Percentiles rank a stretch among this genome's conserved stretches.
phyloP scores from a whole-genome alignment of 2,329 filamentous ascomycete species.

The Aspergillus sergii region DNA sequence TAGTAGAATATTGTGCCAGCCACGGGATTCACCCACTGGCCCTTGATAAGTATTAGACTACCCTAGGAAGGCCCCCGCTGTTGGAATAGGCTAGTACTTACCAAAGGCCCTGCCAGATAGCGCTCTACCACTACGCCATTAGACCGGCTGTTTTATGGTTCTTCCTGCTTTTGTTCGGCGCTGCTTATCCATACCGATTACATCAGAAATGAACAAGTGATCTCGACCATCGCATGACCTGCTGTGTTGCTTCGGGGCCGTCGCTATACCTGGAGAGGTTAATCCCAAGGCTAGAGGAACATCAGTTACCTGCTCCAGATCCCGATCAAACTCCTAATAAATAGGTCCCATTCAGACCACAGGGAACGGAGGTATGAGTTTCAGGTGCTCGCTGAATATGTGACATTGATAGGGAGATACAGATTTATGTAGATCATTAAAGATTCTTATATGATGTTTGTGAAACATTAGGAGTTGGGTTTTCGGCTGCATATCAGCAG shows the following conservation, averaged over 20 bases:
- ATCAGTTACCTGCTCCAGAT: not conserved
- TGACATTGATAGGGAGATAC: not conserved
- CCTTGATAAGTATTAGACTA: no score
- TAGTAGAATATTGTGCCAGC: no score
- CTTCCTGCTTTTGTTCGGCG: no score
- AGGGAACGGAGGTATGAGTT: slow-evolving; percentile 7
- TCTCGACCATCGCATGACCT: not conserved
- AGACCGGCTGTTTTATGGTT: no score
- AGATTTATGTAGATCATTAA: slow-evolving; percentile 25
- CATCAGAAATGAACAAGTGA: not conserved
- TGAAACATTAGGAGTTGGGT: slow-evolving; percentile 21
- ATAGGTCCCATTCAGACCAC: not conserved
- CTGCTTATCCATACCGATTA: no score
- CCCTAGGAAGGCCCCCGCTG: no score
- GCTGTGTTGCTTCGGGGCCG: not conserved
- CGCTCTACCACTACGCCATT: no score
- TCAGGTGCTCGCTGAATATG: not conserved
- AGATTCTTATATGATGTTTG: slow-evolving; percentile 29
- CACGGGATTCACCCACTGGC: no score
- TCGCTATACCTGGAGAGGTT: not conserved
- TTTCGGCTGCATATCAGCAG: slow-evolving; percentile 18
- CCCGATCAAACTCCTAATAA: not conserved
- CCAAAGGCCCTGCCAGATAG: no score
- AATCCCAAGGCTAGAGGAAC: not conserved
- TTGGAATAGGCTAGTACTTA: no score